Percentiles rank a stretch among this genome's conserved stretches.
These are phyloP conservation scores for Priceomyces medius DNA, from an alignment of 805 yeast genomes.

Conservation along the genomic window DNA sequence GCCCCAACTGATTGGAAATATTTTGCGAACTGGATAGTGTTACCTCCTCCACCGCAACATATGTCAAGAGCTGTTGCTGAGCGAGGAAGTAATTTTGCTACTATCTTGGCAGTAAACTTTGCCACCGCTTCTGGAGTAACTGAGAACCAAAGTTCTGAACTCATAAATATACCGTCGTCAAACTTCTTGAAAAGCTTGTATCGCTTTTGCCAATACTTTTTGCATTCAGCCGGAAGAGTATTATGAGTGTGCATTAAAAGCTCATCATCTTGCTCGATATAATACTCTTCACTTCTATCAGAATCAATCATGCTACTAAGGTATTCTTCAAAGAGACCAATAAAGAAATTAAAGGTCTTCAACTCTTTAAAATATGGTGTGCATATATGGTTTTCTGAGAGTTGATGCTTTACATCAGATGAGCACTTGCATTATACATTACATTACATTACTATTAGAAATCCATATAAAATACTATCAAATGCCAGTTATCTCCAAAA, in stretches of 20 bases:
- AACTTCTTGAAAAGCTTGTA: slow-evolving; percentile 57
- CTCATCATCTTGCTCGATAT: slow-evolving; percentile 18
- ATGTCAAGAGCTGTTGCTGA: slow-evolving; percentile 57
- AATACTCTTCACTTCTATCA: slow-evolving; percentile 7
- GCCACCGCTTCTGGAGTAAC: slow-evolving; percentile 85
- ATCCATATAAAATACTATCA: background rate
- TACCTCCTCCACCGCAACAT: slow-evolving; percentile 89
- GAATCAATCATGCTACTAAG: background rate
- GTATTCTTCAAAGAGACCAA: no score
- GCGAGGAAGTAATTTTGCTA: slow-evolving; percentile 51
- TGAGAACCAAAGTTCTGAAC: slow-evolving; percentile 77
- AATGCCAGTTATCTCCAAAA: background rate
- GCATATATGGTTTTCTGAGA: no score
- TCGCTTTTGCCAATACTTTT: slow-evolving; percentile 65
- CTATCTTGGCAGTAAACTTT: slow-evolving; percentile 52
- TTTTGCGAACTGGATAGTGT: slow-evolving; percentile 71
- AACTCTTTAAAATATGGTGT: no score
- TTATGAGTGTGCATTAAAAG: slow-evolving; percentile 37
- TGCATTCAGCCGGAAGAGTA: slow-evolving; percentile 39
- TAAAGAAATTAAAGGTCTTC: no score
- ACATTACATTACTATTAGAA: background rate
- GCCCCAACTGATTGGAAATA: slow-evolving; percentile 58
- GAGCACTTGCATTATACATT: background rate
- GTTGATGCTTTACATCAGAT: slow-evolving; percentile 6
- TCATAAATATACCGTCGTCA: slow-evolving; percentile 68